These are phyloP conservation scores for Stephania yunnanensis DNA, from an alignment of 164 flowering plant genomes.

Conservation along the genomic window DNA sequence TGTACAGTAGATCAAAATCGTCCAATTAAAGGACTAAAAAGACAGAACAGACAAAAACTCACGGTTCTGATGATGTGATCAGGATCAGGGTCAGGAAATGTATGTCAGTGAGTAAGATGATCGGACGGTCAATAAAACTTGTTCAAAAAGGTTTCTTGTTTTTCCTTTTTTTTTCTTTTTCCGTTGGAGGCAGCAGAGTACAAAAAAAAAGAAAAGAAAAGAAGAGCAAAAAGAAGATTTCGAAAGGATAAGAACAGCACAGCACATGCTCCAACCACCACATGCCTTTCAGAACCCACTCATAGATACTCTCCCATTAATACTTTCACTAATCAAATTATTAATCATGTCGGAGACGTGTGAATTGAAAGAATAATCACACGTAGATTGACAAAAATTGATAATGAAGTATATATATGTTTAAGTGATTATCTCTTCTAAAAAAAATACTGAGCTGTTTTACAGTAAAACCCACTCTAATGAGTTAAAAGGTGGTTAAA, in stretches of 20 bases:
- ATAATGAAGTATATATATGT: no score
- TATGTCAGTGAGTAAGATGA: not conserved
- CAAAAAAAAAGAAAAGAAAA: not conserved
- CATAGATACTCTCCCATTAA: not conserved
- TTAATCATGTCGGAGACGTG: no score
- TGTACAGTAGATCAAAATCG: not conserved
- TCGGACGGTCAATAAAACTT: not conserved
- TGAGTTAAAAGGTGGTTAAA: no score
- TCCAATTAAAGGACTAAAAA: not conserved
- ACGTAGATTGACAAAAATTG: no score
- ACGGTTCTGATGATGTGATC: not conserved
- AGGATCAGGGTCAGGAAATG: not conserved
- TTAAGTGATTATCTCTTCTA: no score
- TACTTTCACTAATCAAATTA: not conserved
- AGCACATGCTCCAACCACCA: conserved; percentile 6
- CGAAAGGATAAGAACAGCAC: not conserved
- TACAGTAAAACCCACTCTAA: no score
- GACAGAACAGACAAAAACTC: not conserved
- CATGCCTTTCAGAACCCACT: conserved; percentile 15
- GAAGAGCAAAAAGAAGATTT: not conserved
- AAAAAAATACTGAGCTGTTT: no score
- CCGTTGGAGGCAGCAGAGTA: not conserved
- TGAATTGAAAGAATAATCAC: no score
- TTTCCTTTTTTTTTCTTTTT: no score
- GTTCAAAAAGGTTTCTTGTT: not conserved